Base-by-base conservation (phyloP, 2,329 filamentous ascomycete species). In the Alternaria longipes region DNA sequence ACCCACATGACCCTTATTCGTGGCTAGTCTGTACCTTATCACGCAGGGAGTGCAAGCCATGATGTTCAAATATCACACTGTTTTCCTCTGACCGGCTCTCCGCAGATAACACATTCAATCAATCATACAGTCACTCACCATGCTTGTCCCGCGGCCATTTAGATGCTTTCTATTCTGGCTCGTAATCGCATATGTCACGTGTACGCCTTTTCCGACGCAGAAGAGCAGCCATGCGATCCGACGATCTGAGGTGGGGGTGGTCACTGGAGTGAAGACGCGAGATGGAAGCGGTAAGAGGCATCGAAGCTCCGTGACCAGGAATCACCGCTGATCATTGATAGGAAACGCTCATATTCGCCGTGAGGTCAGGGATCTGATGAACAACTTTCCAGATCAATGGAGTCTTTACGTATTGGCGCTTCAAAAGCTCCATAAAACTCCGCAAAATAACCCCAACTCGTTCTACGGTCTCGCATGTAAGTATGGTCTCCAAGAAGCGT, bases 381-480 rank as follows among this genome's bases (percentile, higher is more conserved):
- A 85, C 42, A 86, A 92, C 56, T 69, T 66, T 34, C 75, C 85
- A 1, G 88, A 92, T 66, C 84, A 86, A 72, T 93, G 90, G 88
- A 92, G 90, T 70, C 79, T 96, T 34, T 96, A 91, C 76, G 81
- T 97, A 20, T 85, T 94, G 46, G 90, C 89, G 4, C 83, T 96
- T 58, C 86, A 85, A 68, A 86, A 89, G 79, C 87, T 94, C 79
- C 90, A 93, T 75, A 84, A 82, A 55, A 84, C 84, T 26, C 81
- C 89, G 59, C 90, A 93, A 76, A 81, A 82, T 20, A 81, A 87
- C 52, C 82, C 85, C 44, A 82, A 90, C 24, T 95, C 92, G 28
- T 95, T 87, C 81, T 96, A 92, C 77, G 87, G 91, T 67, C 86
- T 97, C 69, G 86, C 90, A 61, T 91, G 92, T 91, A 77, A 40